Conservation (phyloP, 2,329 filamentous ascomycete species). For the Didymella arachidicola region DNA sequence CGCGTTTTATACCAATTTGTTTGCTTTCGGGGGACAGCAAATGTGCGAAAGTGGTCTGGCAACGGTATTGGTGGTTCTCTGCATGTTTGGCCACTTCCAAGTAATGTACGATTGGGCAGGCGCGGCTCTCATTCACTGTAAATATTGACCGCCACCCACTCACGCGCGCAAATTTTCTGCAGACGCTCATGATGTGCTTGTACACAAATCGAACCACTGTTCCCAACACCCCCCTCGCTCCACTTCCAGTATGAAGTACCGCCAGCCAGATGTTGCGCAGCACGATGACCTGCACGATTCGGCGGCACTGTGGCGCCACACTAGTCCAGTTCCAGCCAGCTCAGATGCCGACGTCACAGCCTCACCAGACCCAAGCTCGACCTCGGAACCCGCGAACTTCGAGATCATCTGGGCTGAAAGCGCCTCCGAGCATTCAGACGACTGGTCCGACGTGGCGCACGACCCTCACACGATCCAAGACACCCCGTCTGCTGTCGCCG, state of each 20-base stretch:
- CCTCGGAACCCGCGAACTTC: conserved; percentile 6
- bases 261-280: neutral
- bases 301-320: conserved; percentile 9
- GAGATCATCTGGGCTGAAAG: conserved; percentile 10
- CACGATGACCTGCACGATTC: neutral
- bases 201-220: neutral
- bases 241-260: neutral
- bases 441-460: conserved; percentile 10
- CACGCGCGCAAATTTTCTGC: neutral
- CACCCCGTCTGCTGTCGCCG: conserved; percentile 1
- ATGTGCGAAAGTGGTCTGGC: conserved; percentile 1
- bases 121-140: conserved; percentile 16
- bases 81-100: conserved; percentile 3
- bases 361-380: conserved; percentile 12
- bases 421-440: conserved; percentile 9
- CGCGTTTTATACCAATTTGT: conserved; percentile 15
- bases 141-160: conserved; percentile 11
- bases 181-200: conserved; percentile 9
- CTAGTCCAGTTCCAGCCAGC: neutral
- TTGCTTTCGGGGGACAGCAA: conserved; percentile 2
- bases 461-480: neutral
- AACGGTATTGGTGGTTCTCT: conserved; percentile 9
- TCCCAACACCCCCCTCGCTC: neutral
- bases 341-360: conserved; percentile 14
- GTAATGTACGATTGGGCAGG: conserved; percentile 17